Percentiles rank a stretch among this genome's conserved stretches.
Conservation (phyloP, 129 eudicot genomes). For the Kitagawia praeruptora region DNA sequence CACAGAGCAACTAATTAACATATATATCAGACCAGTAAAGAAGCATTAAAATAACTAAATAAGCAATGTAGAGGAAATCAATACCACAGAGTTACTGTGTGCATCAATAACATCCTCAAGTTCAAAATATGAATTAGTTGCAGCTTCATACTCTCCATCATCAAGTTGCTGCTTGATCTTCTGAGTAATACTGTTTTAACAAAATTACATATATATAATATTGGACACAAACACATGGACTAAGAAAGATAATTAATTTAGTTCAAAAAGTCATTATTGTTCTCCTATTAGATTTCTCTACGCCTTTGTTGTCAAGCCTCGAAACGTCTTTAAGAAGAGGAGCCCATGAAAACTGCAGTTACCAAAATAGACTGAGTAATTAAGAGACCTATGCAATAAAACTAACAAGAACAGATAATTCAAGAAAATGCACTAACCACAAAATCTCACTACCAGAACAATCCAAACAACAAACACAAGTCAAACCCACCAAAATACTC, state of each 20-base stretch:
- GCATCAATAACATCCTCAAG: constrained; percentile 41
- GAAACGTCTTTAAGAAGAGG: constrained; percentile 83
- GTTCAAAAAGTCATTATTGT: neutral
- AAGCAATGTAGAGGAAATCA: neutral
- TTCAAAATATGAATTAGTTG: constrained; percentile 47
- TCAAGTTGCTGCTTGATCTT: constrained; percentile 49
- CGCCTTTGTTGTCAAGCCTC: constrained; percentile 65
- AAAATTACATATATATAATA: neutral
- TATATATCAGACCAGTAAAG: neutral
- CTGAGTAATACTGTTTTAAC: constrained; percentile 41
- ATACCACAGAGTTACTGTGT: constrained; percentile 55
- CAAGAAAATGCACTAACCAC: constrained; percentile 38
- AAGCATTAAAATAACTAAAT: neutral
- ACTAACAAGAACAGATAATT: neutral
- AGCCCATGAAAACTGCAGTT: constrained; percentile 65
- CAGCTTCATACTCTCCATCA: constrained; percentile 34
- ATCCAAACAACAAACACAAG: neutral
- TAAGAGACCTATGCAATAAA: neutral
- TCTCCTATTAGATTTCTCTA: constrained; percentile 48
- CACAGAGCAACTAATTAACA: neutral
- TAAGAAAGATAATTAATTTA: neutral
- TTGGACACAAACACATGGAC: neutral
- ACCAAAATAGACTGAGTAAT: neutral
- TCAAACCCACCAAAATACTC: neutral
- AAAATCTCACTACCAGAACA: constrained; percentile 31